Conservation (phyloP, 2,329 filamentous ascomycete genomes). For the Niveomyces coronatus region DNA sequence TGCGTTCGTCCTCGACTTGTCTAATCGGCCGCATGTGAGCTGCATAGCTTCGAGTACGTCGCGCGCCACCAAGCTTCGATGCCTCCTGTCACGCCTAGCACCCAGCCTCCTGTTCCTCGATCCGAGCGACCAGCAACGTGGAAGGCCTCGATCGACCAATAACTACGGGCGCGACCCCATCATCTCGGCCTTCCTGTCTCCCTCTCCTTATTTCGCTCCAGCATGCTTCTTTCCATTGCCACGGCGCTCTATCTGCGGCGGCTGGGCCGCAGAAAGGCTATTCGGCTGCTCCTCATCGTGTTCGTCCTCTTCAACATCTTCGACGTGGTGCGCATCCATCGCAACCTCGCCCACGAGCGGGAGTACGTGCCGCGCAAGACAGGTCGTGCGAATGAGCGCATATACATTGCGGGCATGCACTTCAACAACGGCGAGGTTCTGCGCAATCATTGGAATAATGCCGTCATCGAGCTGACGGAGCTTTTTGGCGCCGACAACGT, state of each 20-base stretch:
- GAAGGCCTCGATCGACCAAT: neutral
- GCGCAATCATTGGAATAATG: conserved; percentile 50
- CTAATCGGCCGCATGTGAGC: conserved; percentile 7
- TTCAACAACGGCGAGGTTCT: conserved; percentile 56
- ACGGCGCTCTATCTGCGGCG: conserved; percentile 27
- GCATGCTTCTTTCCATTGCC: conserved; percentile 20
- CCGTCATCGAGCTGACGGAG: conserved; percentile 45
- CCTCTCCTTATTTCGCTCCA: neutral
- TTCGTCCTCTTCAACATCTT: conserved; percentile 27
- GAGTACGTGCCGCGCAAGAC: conserved; percentile 15
- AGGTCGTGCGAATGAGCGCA: conserved; percentile 25
- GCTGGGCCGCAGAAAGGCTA: conserved; percentile 24
- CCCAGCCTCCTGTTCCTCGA: neutral
- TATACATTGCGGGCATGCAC: conserved; percentile 61
- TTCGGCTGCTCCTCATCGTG: conserved; percentile 24
- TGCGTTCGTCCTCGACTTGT: neutral
- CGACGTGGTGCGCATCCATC: conserved; percentile 29
- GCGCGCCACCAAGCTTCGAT: neutral
- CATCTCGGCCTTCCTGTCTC: too few species aligned
- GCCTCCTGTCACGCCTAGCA: neutral
- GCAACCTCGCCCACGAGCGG: conserved; percentile 19
- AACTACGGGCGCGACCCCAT: neutral
- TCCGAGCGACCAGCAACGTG: neutral
- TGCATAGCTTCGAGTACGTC: neutral
- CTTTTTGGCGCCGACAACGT: conserved; percentile 53